phyloP scores from a whole-genome alignment of 2,329 filamentous ascomycete species.

The Claviceps purpurea region DNA sequence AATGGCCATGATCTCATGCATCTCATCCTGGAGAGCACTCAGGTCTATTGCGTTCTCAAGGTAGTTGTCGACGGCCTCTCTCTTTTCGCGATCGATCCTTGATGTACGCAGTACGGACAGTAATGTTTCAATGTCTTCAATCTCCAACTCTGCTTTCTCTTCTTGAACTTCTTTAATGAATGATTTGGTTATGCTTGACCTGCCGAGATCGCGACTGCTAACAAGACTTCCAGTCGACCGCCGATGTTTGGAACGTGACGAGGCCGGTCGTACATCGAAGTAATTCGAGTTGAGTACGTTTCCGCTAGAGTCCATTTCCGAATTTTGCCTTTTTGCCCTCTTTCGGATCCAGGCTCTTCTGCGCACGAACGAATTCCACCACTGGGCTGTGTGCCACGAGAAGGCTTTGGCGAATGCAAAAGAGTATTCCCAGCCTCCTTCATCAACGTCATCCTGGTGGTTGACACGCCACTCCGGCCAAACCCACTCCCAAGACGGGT shows the following conservation, averaged over 20 bases:
- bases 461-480: slow-evolving; percentile 53
- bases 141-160: slow-evolving; percentile 43
- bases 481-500: slow-evolving; percentile 89
- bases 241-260: slow-evolving; percentile 16
- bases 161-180: slow-evolving; percentile 32
- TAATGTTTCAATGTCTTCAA: slow-evolving; percentile 53
- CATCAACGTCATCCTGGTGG: slow-evolving; percentile 63
- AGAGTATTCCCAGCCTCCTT: slow-evolving; percentile 93
- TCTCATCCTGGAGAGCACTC: slow-evolving; percentile 57
- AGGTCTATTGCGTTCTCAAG: slow-evolving; percentile 69
- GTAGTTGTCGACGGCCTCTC: slow-evolving; percentile 71
- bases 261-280: slow-evolving; percentile 57
- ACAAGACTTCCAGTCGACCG: slow-evolving; percentile 20
- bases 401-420: slow-evolving; percentile 66
- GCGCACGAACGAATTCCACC: slow-evolving; percentile 93
- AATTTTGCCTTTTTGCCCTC: slow-evolving; percentile 46
- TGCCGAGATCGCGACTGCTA: slow-evolving; percentile 21
- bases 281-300: slow-evolving; percentile 65
- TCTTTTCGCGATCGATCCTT: slow-evolving; percentile 81
- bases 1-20: slow-evolving; percentile 73
- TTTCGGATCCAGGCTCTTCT: slow-evolving; percentile 78
- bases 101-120: slow-evolving; percentile 54
- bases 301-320: slow-evolving; percentile 35
- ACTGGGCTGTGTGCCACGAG: slow-evolving; percentile 79
- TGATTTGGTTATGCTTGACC: slow-evolving; percentile 22